Evolutionary conservation across 1,139 yeast species (phyloP), one percentile per base, ranked within the genome.

Genomic region (Maudiozyma humilis): DNA sequence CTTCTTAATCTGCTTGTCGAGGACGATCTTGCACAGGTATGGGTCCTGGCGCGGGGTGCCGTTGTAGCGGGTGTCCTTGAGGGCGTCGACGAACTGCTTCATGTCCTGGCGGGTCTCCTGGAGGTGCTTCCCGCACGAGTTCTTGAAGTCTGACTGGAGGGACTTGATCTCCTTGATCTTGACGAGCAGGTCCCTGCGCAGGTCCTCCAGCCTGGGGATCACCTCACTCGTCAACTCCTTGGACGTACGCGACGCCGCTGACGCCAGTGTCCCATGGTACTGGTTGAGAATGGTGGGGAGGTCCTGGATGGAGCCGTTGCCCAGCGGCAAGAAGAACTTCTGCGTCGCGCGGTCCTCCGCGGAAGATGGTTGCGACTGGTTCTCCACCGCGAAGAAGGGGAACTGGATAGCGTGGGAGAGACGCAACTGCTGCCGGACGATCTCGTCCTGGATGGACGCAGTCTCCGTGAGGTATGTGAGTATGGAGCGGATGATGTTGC

Each of bases 161-260:
- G 83, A 76, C 60, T 80, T 83, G 55, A 89, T 88, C 63, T 89
- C 96, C 64, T 83, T 87, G 50, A 88, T 86, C 60, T 89, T 88
- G 42, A 86, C 79, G 48, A 83, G 65, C 48, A 89, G 69, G 62
- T 88, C 96, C 49, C 86, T 75, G 55, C 93, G 75, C 55, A 89
- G 71, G 56, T 85, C 95, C 59, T 87, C 96, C 37, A 89, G 70
- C 51, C 93, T 76, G 36, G 96, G 96, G 40, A 89, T 77, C 15
- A 87, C 77, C 32, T 78, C 74, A 40, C 71, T 68, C 45, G 73
- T 76, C 48, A 88, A 70, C 55, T 87, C 96, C 60, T 81, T 82
- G 23, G 86, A 75, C 0, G 88, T 75, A 46, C 78, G 72, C 36
- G 79, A 75, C 1, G 88, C 80, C 41, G 76, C 71, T 16, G 76